Evolutionary conservation across 257 asterid species (phyloP), one percentile per base, ranked within the genome.

Genomic region (Solanum acaule): DNA sequence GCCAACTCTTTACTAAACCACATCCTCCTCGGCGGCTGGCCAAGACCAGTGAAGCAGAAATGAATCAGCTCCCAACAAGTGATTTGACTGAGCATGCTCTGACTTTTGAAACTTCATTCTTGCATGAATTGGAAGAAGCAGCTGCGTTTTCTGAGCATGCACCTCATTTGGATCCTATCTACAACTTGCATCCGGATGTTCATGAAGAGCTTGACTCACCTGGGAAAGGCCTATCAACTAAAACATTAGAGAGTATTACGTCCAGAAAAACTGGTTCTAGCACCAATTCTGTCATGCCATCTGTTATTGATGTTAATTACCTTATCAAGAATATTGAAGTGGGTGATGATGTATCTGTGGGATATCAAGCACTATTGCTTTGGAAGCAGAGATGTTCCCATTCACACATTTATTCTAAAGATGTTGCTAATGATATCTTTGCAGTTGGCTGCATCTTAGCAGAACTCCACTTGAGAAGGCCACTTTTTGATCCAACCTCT

Each of bases 371-470:
- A 87, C 90, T 96, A 56, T 88, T 93, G 88, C 95, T 94, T 89
- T 96, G 99, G 98, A 94, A 89, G 86, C 93, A 94, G 84, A 93
- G 86, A 85, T 91, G 86, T 87, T 88, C 91, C 77, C 44, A 34
- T 49, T 90, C 94, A 68, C 89, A 76, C 81, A 87, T 89, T 83
- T 88, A 90, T 86, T 93, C 95, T 88, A 89, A 84, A 91, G 87
- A 92, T 88, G 81, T 91, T 91, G 97, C 98, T 4, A 91, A 92
- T 88, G 99, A 97, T 91, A 94, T 96, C 89, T 97, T 97, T 93
- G 93, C 96, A 38, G 86, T 95, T 92, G 99, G 99, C 77, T 97
- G 99, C 91, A 94, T 96, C 89, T 92, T 97, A 86, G 98, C 99
- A 70, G 99, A 97, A 91, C 96, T 97, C 90, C 93, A 96, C 87